Percentiles rank a stretch among this genome's conserved stretches.
These are phyloP conservation scores for Globisporangium polare DNA, from an alignment of 352 stramenopile species.

Conservation along the genomic window DNA sequence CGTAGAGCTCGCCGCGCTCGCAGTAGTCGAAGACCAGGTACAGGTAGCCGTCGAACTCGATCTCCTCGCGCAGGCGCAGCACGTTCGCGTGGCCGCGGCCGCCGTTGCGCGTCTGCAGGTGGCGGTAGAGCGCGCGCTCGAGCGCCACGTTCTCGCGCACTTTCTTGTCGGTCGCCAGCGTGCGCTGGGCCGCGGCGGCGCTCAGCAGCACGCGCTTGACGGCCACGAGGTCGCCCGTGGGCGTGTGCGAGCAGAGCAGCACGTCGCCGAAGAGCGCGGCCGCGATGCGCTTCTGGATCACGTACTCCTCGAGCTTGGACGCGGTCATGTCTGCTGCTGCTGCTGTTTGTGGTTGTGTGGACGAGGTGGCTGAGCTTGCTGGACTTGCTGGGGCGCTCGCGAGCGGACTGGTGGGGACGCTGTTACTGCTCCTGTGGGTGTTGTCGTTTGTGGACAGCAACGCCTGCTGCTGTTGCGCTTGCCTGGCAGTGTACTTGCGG, in stretches of 20 bases:
- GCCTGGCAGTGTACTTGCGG: conserved; percentile 11
- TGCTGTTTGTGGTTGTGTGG: neutral
- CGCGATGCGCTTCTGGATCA: conserved; percentile 71
- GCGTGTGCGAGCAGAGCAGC: conserved; percentile 66
- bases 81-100: conserved; percentile 64
- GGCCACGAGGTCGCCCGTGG: conserved; percentile 55
- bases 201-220: conserved; percentile 80
- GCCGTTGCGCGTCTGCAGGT: conserved; percentile 47
- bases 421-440: conserved; percentile 7
- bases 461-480: neutral
- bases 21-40: conserved; percentile 82
- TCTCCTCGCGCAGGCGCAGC: conserved; percentile 68
- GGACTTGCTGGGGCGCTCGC: neutral
- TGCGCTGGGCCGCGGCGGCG: conserved; percentile 48
- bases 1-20: conserved; percentile 70
- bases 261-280: conserved; percentile 80
- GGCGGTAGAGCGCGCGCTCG: conserved; percentile 65
- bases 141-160: conserved; percentile 80
- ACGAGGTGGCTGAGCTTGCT: neutral
- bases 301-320: conserved; percentile 72
- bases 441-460: conserved; percentile 1
- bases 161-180: conserved; percentile 64
- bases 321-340: conserved; percentile 19
- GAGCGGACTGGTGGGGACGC: neutral
- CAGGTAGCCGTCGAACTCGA: conserved; percentile 73